Conservation (phyloP, 2,329 filamentous ascomycete species). For the Hansfordia pulvinata region DNA sequence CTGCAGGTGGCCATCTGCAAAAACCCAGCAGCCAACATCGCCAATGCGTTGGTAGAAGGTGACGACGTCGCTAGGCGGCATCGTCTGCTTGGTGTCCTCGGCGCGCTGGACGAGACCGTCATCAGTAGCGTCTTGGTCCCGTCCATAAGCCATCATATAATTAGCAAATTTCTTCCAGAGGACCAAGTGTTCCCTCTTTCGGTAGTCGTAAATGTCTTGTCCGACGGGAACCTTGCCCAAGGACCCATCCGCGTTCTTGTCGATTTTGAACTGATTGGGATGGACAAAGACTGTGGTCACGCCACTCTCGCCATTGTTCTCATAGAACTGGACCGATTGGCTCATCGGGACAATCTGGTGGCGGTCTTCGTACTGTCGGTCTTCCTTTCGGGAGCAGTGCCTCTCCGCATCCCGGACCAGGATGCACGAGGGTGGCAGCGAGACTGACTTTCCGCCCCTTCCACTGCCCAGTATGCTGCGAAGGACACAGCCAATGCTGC, state of each 20-base stretch:
- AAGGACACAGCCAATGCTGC: conserved; percentile 61
- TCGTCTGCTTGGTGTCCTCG: conserved; percentile 20
- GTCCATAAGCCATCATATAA: conserved; percentile 61
- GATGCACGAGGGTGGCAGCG: conserved; percentile 56
- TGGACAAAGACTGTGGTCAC: conserved; percentile 50
- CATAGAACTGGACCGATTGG: conserved; percentile 57
- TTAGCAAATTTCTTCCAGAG: conserved; percentile 64
- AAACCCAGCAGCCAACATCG: conserved; percentile 71
- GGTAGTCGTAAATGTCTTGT: conserved; percentile 50
- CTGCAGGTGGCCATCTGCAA: conserved; percentile 68
- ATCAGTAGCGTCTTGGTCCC: conserved; percentile 48
- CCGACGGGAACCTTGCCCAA: conserved; percentile 48
- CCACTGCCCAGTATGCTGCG: conserved; percentile 37
- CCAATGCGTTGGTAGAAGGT: conserved; percentile 74
- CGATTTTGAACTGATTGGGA: conserved; percentile 44
- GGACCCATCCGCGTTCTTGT: conserved; percentile 42
- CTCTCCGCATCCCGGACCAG: conserved; percentile 58
- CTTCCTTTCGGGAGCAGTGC: conserved; percentile 51
- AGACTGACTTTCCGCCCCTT: conserved; percentile 32
- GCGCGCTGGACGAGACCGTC: conserved; percentile 26
- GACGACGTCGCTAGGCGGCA: conserved; percentile 44
- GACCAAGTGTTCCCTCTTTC: conserved; percentile 51
- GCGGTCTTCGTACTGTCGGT: conserved; percentile 39
- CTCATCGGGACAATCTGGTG: conserved; percentile 52
- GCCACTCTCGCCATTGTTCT: conserved; percentile 53